Evolutionary conservation across 495 filamentous ascomycete species (phyloP).

Genomic region (Penicillium paradoxum): DNA sequence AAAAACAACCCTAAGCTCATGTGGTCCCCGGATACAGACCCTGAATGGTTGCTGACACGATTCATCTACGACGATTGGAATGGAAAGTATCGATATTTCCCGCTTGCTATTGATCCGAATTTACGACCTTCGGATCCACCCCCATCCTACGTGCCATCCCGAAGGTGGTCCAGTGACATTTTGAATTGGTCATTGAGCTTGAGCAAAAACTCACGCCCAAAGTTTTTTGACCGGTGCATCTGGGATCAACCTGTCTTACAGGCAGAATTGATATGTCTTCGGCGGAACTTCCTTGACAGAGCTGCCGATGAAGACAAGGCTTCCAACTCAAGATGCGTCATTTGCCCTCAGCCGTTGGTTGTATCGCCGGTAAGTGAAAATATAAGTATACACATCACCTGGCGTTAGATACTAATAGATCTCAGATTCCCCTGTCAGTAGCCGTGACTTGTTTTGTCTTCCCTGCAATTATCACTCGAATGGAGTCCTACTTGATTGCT

Average conservation of each 20-base stretch:
- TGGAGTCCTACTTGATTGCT: slow-evolving; percentile 79
- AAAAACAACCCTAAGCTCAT: slow-evolving; percentile 44
- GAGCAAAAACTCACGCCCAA: slow-evolving; percentile 48
- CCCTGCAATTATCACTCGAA: slow-evolving; percentile 75
- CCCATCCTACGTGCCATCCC: slow-evolving; percentile 38
- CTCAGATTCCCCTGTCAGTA: slow-evolving; percentile 57
- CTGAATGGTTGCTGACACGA: slow-evolving; percentile 55
- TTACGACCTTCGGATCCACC: slow-evolving; percentile 52
- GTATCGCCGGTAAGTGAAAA: slow-evolving; percentile 65
- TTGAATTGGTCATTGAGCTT: slow-evolving; percentile 60
- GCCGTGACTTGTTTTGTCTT: slow-evolving; percentile 66
- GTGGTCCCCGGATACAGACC: slow-evolving; percentile 50
- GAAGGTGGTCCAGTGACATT: slow-evolving; percentile 54
- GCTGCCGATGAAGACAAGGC: slow-evolving; percentile 48
- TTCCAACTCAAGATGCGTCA: slow-evolving; percentile 28
- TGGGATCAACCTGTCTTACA: slow-evolving; percentile 71
- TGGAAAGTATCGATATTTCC: slow-evolving; percentile 54
- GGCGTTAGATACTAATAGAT: neutral
- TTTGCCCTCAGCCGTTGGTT: slow-evolving; percentile 60
- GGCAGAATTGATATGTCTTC: slow-evolving; percentile 65
- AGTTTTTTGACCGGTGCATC: slow-evolving; percentile 41
- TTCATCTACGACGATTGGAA: slow-evolving; percentile 72
- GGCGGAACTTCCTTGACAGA: slow-evolving; percentile 75
- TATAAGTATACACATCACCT: neutral
- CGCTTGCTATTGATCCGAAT: slow-evolving; percentile 29